A percentile compares a stretch with the other conserved stretches of the same genome.
Conservation (phyloP, 306 rosid genomes). For the Luffa acutangula region DNA sequence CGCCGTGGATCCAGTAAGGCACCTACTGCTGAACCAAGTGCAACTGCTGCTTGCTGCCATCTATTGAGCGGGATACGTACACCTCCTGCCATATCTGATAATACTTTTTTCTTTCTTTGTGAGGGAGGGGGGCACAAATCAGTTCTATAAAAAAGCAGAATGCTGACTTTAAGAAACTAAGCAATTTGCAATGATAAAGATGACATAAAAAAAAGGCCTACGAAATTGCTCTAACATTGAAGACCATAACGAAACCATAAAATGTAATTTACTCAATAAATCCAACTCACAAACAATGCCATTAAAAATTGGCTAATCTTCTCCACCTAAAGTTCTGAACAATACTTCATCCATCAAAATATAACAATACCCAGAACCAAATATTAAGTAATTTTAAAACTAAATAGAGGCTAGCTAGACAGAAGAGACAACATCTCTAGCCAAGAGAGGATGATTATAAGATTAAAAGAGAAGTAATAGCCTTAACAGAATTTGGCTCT, state of each 20-base stretch:
- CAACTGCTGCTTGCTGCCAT: constrained; percentile 93
- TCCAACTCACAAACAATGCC: neutral
- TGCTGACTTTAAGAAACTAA: too few species aligned
- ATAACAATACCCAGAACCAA: neutral
- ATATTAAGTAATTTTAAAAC: neutral
- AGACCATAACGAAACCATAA: neutral
- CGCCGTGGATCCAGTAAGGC: constrained; percentile 85
- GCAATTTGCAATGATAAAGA: too few species aligned
- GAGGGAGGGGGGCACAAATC: neutral
- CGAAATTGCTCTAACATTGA: neutral
- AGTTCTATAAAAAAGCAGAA: too few species aligned
- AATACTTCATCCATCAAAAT: neutral
- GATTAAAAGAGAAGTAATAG: neutral
- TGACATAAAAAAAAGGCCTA: too few species aligned
- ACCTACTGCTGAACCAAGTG: constrained; percentile 86
- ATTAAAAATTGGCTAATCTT: neutral
- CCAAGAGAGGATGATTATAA: neutral
- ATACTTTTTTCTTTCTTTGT: neutral
- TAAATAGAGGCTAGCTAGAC: neutral
- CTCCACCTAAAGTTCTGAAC: neutral
- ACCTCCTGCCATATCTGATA: constrained; percentile 31
- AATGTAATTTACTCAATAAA: neutral
- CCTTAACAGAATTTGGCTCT: neutral
- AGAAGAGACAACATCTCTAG: neutral
- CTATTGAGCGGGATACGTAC: constrained; percentile 44